Conservation (phyloP, 768 basidiomycete genomes). For the Russula vinacea region DNA sequence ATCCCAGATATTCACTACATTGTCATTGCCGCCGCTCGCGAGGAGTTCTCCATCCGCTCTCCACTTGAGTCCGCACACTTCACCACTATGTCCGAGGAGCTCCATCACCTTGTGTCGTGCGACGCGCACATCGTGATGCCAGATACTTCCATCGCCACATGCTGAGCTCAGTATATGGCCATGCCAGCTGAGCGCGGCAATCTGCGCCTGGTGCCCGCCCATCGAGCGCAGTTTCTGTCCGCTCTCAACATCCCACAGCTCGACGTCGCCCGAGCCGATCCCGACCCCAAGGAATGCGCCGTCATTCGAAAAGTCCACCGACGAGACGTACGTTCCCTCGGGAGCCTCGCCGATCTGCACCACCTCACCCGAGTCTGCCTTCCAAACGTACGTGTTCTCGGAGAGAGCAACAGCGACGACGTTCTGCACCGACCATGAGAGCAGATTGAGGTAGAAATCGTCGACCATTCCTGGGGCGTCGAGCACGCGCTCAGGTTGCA, state of each 20-base stretch:
- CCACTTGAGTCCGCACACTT: constrained; percentile 87
- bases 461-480: constrained; percentile 93
- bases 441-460: constrained; percentile 95
- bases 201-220: constrained; percentile 78
- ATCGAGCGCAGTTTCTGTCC: constrained; percentile 85
- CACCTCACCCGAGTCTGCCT: constrained; percentile 86
- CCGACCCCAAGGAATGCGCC: constrained; percentile 82
- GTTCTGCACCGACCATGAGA: constrained; percentile 86
- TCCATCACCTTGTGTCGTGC: constrained; percentile 71
- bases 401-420: constrained; percentile 87
- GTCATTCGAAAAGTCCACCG: constrained; percentile 76
- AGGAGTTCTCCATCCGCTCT: constrained; percentile 78
- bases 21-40: constrained; percentile 96
- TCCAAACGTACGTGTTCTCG: constrained; percentile 89
- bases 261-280: constrained; percentile 76
- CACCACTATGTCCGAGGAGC: constrained; percentile 86
- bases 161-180: constrained; percentile 83
- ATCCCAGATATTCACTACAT: constrained; percentile 98
- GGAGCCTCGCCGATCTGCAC: constrained; percentile 70
- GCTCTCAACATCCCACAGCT: constrained; percentile 90
- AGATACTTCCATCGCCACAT: constrained; percentile 91
- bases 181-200: constrained; percentile 85
- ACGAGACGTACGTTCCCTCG: constrained; percentile 70
- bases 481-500: constrained; percentile 86
- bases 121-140: constrained; percentile 93